Percentiles rank a stretch among this genome's conserved stretches.
These are phyloP conservation scores for Termitomyces heimii DNA, from an alignment of 768 basidiomycete genomes.

Conservation along the genomic window DNA sequence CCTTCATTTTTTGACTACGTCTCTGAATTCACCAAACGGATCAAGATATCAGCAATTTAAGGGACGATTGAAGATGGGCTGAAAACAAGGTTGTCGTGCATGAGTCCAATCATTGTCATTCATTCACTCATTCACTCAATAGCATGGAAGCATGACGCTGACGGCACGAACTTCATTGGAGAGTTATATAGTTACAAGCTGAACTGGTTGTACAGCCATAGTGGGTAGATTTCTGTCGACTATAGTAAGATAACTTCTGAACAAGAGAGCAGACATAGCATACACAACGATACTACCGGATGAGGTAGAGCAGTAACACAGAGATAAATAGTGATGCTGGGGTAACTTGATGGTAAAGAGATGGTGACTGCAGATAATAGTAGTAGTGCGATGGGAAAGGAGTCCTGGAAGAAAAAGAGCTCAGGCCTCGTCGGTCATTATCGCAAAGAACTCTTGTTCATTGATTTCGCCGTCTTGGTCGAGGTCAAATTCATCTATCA, in stretches of 20 bases:
- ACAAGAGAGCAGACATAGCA: not conserved
- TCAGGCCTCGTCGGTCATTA: constrained; percentile 92
- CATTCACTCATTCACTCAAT: not conserved
- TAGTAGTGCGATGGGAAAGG: not conserved
- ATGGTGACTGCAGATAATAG: constrained; percentile 5
- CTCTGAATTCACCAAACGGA: not conserved
- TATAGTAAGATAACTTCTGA: not conserved
- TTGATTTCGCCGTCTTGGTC: constrained; percentile 98
- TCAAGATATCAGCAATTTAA: not conserved
- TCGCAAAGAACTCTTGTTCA: constrained; percentile 93
- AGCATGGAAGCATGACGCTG: not conserved
- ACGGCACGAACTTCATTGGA: not conserved
- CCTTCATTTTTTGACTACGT: not conserved
- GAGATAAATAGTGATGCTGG: constrained; percentile 5
- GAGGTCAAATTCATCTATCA: constrained; percentile 99
- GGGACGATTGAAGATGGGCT: not conserved
- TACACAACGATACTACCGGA: constrained; percentile 7
- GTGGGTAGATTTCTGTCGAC: constrained; percentile 2
- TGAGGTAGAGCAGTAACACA: constrained; percentile 2
- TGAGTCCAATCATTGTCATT: too few relatives aligned
- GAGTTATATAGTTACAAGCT: constrained; percentile 4
- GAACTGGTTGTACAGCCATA: constrained; percentile 6
- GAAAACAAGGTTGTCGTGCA: not conserved
- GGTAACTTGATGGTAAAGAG: constrained; percentile 7
- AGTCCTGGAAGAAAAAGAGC: not conserved